Evolutionary conservation across 2,329 filamentous ascomycete species (phyloP).

Genomic region (Fusarium sp.): DNA sequence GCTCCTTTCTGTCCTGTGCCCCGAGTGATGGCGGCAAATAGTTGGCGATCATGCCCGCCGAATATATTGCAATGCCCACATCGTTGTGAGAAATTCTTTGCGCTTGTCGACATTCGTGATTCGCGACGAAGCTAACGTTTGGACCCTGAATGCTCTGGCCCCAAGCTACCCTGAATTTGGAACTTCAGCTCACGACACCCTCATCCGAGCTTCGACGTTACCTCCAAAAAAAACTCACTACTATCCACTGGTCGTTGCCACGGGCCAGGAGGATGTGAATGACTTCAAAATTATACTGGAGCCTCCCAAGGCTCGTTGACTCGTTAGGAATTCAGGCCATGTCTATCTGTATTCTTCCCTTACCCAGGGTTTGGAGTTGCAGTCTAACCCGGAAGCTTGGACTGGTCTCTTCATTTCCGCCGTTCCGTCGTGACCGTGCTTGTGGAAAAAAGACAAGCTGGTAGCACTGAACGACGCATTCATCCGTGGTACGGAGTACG

Average conservation of each 20-base stretch:
- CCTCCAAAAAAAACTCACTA: constrained; percentile 2
- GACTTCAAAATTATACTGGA: constrained; percentile 5
- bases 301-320: not conserved
- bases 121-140: constrained; percentile 28
- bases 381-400: constrained; percentile 39
- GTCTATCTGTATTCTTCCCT: constrained; percentile 25
- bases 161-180: constrained; percentile 34
- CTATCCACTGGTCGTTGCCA: constrained; percentile 4
- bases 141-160: constrained; percentile 29
- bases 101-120: constrained; percentile 27
- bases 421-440: constrained; percentile 40
- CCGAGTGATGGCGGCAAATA: not conserved
- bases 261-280: constrained; percentile 9
- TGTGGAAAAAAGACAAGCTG: constrained; percentile 23
- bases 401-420: constrained; percentile 45
- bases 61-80: constrained; percentile 15
- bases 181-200: constrained; percentile 10
- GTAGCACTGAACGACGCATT: constrained; percentile 41
- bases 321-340: constrained; percentile 22
- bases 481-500: constrained; percentile 40
- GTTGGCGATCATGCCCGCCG: constrained; percentile 4
- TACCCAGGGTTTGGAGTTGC: constrained; percentile 29
- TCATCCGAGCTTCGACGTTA: constrained; percentile 18
- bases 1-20: not conserved
- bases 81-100: constrained; percentile 20